Evolutionary conservation across 2,329 filamentous ascomycete species (phyloP).

Genomic region (Aspergillus sp.): DNA sequence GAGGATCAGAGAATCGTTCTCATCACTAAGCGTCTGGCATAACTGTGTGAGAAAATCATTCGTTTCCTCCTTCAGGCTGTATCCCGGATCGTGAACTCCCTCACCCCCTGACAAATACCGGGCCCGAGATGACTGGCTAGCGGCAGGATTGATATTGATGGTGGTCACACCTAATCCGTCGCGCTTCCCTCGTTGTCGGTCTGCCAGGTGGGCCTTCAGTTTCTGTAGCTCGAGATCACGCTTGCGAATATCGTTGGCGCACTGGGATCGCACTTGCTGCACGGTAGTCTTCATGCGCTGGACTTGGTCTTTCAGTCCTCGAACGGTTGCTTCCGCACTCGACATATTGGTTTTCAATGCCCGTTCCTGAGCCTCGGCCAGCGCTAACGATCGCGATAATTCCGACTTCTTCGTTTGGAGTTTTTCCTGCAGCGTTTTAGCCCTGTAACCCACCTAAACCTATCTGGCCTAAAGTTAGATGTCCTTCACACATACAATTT

Average conservation of each 20-base stretch:
- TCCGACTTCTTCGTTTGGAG: constrained; percentile 57
- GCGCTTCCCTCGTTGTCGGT: constrained; percentile 60
- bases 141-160: constrained; percentile 46
- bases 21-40: constrained; percentile 79
- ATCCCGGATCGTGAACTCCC: constrained; percentile 55
- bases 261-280: constrained; percentile 79
- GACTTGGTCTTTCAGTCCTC: constrained; percentile 81
- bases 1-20: constrained; percentile 79
- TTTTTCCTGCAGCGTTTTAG: constrained; percentile 44
- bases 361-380: constrained; percentile 69
- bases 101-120: constrained; percentile 33
- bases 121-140: constrained; percentile 32
- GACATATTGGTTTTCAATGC: constrained; percentile 68
- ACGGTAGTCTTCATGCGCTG: constrained; percentile 75
- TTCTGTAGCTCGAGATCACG: constrained; percentile 85
- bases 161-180: constrained; percentile 53
- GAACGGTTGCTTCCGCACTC: constrained; percentile 70
- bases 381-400: constrained; percentile 56
- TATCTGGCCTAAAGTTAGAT: neutral
- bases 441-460: neutral
- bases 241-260: constrained; percentile 86
- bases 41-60: constrained; percentile 86
- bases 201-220: constrained; percentile 81
- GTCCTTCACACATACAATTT: constrained; percentile 54
- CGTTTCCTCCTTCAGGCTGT: constrained; percentile 80